A percentile compares a stretch with the other conserved stretches of the same genome.
Evolutionary conservation across 2,329 filamentous ascomycete species (phyloP).

Genomic region (Beauveria brongniartii): DNA sequence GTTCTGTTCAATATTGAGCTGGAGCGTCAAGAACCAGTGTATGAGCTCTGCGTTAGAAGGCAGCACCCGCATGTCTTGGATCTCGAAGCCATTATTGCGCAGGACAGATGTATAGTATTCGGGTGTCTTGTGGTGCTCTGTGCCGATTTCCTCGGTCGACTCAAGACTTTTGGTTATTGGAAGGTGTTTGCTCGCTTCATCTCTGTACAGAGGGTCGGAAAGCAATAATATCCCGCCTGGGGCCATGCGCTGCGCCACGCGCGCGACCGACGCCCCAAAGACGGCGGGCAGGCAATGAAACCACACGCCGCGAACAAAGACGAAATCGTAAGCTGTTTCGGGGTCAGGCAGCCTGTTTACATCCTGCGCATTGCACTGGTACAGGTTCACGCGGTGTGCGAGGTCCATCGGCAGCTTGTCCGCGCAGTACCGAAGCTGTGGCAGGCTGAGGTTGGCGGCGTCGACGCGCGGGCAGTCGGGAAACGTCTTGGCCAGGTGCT

Average conservation of each 20-base stretch:
- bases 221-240: not conserved
- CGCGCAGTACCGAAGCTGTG: too few relatives aligned
- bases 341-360: too few relatives aligned
- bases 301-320: too few relatives aligned
- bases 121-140: too few relatives aligned
- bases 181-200: not conserved
- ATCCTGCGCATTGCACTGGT: too few relatives aligned
- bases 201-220: conserved; percentile 7
- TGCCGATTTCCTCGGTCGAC: too few relatives aligned
- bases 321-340: too few relatives aligned
- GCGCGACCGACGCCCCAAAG: conserved; percentile 8
- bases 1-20: conserved; percentile 7
- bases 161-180: not conserved
- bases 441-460: conserved; percentile 10
- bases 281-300: too few relatives aligned
- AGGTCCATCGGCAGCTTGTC: too few relatives aligned
- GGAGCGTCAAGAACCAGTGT: conserved; percentile 6
- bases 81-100: conserved; percentile 2
- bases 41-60: conserved; percentile 9
- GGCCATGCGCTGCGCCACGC: conserved; percentile 1
- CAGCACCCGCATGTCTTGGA: conserved; percentile 7
- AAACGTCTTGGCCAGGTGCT: conserved; percentile 1
- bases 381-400: too few relatives aligned
- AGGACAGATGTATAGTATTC: not conserved
- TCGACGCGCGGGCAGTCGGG: conserved; percentile 9